Percentiles rank a stretch among this genome's conserved stretches.
phyloP scores from a whole-genome alignment of 108 stramenopile species.

The Nitzschia inconspicua region DNA sequence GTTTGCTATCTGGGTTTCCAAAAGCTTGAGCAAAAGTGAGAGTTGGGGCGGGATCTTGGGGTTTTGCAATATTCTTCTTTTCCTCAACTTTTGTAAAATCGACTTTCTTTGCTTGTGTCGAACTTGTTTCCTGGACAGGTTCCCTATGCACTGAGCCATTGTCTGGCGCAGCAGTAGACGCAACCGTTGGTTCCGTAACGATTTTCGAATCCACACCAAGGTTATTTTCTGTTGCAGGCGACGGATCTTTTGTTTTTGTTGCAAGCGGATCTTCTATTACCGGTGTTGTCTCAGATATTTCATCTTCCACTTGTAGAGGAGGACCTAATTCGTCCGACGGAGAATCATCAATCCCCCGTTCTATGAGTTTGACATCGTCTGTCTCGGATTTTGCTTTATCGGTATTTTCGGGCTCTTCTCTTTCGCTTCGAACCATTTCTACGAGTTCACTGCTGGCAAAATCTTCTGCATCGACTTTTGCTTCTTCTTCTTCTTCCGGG shows the following conservation, averaged over 20 bases:
- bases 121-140: too few species aligned
- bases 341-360: background rate
- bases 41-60: background rate
- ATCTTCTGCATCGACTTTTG: background rate
- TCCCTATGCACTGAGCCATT: too few species aligned
- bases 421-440: background rate
- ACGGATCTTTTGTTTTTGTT: background rate
- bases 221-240: too few species aligned
- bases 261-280: background rate
- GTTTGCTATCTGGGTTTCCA: background rate
- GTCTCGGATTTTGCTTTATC: background rate
- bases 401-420: background rate
- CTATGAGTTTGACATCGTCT: background rate
- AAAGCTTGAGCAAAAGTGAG: background rate
- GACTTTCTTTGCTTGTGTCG: background rate
- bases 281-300: background rate
- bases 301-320: background rate
- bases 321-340: background rate
- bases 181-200: too few species aligned
- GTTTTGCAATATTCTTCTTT: background rate
- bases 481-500: background rate
- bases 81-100: background rate
- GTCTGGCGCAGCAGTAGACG: too few species aligned
- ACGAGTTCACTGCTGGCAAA: background rate
- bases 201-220: too few species aligned